These are phyloP conservation scores for Fusarium sp. DNA, from an alignment of 2,329 filamentous ascomycete species.

Conservation along the genomic window DNA sequence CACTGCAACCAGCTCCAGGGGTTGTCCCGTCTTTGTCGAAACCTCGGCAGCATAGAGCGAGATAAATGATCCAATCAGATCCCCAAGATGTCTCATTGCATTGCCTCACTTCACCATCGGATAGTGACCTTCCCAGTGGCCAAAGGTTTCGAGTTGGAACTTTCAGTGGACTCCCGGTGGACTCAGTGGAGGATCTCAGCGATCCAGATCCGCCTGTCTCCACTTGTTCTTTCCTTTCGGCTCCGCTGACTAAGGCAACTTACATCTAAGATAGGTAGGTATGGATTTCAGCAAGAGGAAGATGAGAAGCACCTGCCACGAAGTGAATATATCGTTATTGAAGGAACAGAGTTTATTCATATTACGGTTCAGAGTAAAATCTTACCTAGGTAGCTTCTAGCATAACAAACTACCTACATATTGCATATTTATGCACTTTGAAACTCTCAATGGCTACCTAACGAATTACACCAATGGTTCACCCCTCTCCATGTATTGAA, in stretches of 20 bases:
- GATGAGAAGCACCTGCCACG: neutral
- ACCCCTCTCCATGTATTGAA: conserved; percentile 4
- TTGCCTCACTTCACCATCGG: neutral
- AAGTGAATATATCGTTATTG: neutral
- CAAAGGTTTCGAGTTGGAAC: neutral
- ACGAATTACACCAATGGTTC: conserved; percentile 5
- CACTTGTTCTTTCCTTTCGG: neutral
- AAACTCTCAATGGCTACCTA: conserved; percentile 1
- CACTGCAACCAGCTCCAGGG: neutral
- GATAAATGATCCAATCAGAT: neutral
- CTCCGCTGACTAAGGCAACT: neutral
- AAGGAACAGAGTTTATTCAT: neutral
- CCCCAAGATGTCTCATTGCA: neutral
- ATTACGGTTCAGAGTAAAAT: neutral
- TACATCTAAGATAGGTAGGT: neutral
- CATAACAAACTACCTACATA: neutral
- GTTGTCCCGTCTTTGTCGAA: neutral
- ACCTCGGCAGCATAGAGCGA: neutral
- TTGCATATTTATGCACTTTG: neutral
- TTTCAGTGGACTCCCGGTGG: neutral
- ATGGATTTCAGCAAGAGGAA: neutral
- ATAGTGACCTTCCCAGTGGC: neutral
- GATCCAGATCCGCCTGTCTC: neutral
- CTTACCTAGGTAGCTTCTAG: neutral
- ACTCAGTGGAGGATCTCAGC: neutral